Percentiles rank a stretch among this genome's conserved stretches.
phyloP scores from a whole-genome alignment of 1,284 basidiomycete species.

The Sporisorium reilianum region DNA sequence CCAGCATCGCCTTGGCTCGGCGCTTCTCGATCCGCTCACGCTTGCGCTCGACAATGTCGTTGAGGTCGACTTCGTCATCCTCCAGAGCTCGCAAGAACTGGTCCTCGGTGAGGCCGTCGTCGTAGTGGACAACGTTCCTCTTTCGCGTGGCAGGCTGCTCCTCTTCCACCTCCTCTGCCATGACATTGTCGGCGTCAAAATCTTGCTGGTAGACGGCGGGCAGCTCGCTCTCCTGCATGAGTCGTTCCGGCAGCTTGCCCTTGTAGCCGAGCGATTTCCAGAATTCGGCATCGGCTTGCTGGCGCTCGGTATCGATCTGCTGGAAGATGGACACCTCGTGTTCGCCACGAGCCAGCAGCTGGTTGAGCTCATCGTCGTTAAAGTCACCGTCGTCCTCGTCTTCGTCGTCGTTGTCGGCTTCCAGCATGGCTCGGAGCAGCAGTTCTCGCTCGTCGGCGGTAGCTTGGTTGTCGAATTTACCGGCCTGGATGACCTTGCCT shows the following conservation, averaged over 20 bases:
- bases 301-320: constrained; percentile 85
- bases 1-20: constrained; percentile 53
- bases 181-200: constrained; percentile 63
- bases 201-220: constrained; percentile 91
- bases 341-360: constrained; percentile 87
- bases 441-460: constrained; percentile 97
- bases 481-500: constrained; percentile 89
- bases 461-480: constrained; percentile 99
- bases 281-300: constrained; percentile 76
- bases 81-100: constrained; percentile 82
- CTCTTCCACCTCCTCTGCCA: constrained; percentile 69
- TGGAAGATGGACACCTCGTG: constrained; percentile 83
- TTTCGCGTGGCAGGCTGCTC: constrained; percentile 82
- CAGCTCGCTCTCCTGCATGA: constrained; percentile 90
- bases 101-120: constrained; percentile 92
- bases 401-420: constrained; percentile 69
- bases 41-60: constrained; percentile 69
- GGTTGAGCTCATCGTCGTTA: constrained; percentile 97
- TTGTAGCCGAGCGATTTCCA: constrained; percentile 82
- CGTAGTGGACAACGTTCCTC: constrained; percentile 88
- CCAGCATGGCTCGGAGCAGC: constrained; percentile 78
- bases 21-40: constrained; percentile 67
- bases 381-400: constrained; percentile 80
- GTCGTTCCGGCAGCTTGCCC: constrained; percentile 76
- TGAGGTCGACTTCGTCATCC: constrained; percentile 82